phyloP scores from a whole-genome alignment of 2,329 filamentous ascomycete genomes.

The Xylaria sp. region DNA sequence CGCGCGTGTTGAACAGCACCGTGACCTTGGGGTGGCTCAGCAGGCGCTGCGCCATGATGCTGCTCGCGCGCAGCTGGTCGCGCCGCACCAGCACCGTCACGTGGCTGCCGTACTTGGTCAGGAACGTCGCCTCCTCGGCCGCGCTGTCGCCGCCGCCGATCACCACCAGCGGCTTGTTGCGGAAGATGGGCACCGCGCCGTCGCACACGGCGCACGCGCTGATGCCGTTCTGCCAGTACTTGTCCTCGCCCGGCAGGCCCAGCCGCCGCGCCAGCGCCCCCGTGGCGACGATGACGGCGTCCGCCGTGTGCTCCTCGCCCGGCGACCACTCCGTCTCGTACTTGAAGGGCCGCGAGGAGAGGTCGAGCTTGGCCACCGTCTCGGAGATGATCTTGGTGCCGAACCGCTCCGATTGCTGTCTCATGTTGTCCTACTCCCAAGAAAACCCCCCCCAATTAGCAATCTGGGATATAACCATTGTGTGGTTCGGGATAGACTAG shows the following conservation, averaged over 20 bases:
- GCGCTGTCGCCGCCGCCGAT: slow-evolving; percentile 97
- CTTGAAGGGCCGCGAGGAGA: slow-evolving; percentile 83
- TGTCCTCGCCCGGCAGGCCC: slow-evolving; percentile 83
- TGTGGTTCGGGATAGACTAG: background rate
- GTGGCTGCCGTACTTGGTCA: slow-evolving; percentile 96
- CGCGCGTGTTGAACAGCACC: slow-evolving; percentile 82
- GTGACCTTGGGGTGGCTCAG: slow-evolving; percentile 86
- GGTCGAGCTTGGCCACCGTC: slow-evolving; percentile 86
- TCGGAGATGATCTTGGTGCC: slow-evolving; percentile 92
- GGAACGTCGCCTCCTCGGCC: slow-evolving; percentile 94
- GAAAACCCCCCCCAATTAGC: background rate
- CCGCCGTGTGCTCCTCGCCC: slow-evolving; percentile 81
- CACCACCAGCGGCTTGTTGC: slow-evolving; percentile 92
- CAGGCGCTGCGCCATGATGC: slow-evolving; percentile 88
- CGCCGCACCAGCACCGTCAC: slow-evolving; percentile 91
- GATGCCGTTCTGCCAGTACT: slow-evolving; percentile 97
- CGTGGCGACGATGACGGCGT: slow-evolving; percentile 91
- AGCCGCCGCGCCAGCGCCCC: slow-evolving; percentile 89
- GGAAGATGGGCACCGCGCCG: slow-evolving; percentile 94
- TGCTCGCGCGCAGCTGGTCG: slow-evolving; percentile 83
- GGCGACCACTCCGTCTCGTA: slow-evolving; percentile 91
- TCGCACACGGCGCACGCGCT: slow-evolving; percentile 97
- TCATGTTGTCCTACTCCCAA: slow-evolving; percentile 74
- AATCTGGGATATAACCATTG: background rate
- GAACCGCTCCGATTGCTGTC: slow-evolving; percentile 85